Evolutionary conservation across 768 basidiomycete genomes (phyloP).

Genomic region (Tremella fuciformis): DNA sequence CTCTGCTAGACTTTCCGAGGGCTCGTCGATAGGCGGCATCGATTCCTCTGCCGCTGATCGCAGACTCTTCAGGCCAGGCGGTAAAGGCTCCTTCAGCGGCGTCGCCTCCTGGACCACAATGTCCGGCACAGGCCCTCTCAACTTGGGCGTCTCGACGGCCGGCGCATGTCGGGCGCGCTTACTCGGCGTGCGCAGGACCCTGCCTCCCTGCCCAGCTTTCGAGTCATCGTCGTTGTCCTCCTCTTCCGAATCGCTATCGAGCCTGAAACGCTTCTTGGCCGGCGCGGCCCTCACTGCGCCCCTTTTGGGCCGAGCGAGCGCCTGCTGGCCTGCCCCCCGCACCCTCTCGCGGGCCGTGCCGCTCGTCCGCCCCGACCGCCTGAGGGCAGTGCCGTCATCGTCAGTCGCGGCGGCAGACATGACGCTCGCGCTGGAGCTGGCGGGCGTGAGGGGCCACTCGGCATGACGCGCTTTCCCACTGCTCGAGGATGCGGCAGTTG

Average conservation of each 20-base stretch:
- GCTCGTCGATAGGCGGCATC: constrained; percentile 3
- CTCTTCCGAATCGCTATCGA: constrained; percentile 36
- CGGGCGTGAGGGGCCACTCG: constrained; percentile 27
- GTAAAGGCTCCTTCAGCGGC: constrained; percentile 33
- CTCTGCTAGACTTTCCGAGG: too few relatives aligned
- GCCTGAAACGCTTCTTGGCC: constrained; percentile 26
- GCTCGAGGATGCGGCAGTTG: neutral
- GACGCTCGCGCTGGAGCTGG: constrained; percentile 14
- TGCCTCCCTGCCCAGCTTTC: neutral
- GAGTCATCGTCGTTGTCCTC: constrained; percentile 18
- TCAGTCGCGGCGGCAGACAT: neutral
- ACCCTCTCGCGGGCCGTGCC: neutral
- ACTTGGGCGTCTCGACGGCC: constrained; percentile 1
- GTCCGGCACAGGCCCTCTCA: constrained; percentile 10
- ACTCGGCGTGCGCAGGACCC: constrained; percentile 10
- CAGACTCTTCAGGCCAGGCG: constrained; percentile 14
- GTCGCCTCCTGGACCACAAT: constrained; percentile 37
- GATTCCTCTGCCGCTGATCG: neutral
- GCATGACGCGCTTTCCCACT: neutral
- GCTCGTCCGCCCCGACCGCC: neutral
- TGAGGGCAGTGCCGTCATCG: constrained; percentile 9
- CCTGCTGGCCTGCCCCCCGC: constrained; percentile 37
- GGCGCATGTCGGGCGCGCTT: constrained; percentile 2
- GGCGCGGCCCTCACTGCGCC: constrained; percentile 4
- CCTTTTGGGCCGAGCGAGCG: constrained; percentile 30